Conservation (phyloP, 176 grass and related monocot species). For the Zizania latifolia region DNA sequence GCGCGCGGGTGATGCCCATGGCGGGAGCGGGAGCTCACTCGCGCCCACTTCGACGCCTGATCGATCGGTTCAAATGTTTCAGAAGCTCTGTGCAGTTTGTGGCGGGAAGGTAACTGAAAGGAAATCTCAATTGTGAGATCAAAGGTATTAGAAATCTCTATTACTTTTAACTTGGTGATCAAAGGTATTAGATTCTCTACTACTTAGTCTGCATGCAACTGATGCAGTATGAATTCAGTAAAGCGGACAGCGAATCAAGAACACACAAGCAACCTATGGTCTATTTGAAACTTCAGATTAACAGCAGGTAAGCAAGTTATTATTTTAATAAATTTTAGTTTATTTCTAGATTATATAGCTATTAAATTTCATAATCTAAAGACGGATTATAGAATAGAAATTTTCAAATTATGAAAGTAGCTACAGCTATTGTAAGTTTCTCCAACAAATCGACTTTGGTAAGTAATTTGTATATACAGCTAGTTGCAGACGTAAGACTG, state of each 20-base stretch:
- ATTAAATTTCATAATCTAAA: too few relatives aligned
- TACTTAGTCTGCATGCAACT: not conserved
- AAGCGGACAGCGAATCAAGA: not conserved
- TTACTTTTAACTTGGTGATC: not conserved
- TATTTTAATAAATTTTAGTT: too few relatives aligned
- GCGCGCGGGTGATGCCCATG: conserved; percentile 65
- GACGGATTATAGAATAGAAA: too few relatives aligned
- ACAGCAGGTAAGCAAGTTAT: too few relatives aligned
- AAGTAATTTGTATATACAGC: not conserved
- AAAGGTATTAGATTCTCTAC: not conserved
- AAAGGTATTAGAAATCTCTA: not conserved
- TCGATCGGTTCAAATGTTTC: not conserved
- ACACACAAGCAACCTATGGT: conserved; percentile 21
- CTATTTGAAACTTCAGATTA: too few relatives aligned
- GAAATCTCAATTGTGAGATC: too few relatives aligned
- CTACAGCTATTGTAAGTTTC: too few relatives aligned
- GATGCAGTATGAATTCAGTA: conserved; percentile 4
- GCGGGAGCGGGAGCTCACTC: conserved; percentile 8
- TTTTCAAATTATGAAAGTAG: too few relatives aligned
- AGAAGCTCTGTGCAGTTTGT: not conserved
- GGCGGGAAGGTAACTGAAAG: not conserved
- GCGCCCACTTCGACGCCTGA: not conserved
- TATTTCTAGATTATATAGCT: too few relatives aligned
- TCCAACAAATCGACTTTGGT: not conserved
- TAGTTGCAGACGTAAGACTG: too few relatives aligned